Evolutionary conservation across 108 stramenopile species (phyloP), one percentile per base, ranked within the genome.

Genomic region (Seminavis robusta): DNA sequence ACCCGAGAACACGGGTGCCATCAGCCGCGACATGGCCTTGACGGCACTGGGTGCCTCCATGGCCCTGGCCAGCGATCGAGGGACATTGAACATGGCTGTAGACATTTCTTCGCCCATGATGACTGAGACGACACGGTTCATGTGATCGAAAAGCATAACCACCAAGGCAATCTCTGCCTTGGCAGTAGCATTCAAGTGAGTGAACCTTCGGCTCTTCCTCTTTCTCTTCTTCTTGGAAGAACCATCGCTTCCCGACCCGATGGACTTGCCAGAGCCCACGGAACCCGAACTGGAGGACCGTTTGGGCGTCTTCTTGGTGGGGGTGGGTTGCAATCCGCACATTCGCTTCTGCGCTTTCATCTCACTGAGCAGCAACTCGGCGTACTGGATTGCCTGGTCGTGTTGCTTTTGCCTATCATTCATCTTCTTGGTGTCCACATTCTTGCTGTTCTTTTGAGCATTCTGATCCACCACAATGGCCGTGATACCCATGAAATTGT

Each of bases 151-250:
- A 4, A 48, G 21, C 47, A 48, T 26, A 3, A 48, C 47, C 4
- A 48, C 24, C 47, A 48, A 48, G 4, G 47, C 47, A n/a, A 27
- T 26, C 27, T 48, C 47, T 21, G 47, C 47, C 24, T 27, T 19
- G 47, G 47, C 47, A 5, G 23, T n/a, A 4, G 25, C 3, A 26
- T n/a, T 48, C 4, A 48, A 26, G 3, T 3, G 19, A n/a, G 20
- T 27, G n/a, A n/a, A n/a, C n/a, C n/a, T n/a, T n/a, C n/a, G n/a
- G n/a, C n/a, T n/a, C n/a, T n/a, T n/a, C n/a, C n/a, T n/a, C n/a
- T n/a, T n/a, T n/a, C n/a, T n/a, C n/a, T n/a, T n/a, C n/a, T n/a
- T n/a, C n/a, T n/a, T n/a, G n/a, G n/a, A n/a, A n/a, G n/a, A n/a
- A n/a, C n/a, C n/a, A n/a, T n/a, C n/a, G n/a, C n/a, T n/a, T n/a